phyloP scores from a whole-genome alignment of 768 basidiomycete species.

The Tylopilus sp. region DNA sequence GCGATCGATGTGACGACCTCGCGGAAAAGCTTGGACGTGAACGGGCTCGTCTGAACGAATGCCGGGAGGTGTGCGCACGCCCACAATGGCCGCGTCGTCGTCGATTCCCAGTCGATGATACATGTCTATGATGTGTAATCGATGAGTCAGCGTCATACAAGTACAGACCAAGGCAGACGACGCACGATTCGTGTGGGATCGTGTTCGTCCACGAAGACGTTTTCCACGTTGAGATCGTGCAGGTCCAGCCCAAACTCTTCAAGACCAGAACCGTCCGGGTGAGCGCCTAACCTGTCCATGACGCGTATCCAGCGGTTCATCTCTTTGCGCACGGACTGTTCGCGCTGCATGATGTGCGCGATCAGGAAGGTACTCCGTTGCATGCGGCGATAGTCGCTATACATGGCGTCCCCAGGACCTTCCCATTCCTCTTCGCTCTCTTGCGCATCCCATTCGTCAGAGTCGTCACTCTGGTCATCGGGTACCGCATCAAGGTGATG shows the following conservation, averaged over 20 bases:
- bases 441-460: conserved; percentile 75
- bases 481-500: conserved; percentile 65
- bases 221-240: conserved; percentile 83
- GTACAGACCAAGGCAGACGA: neutral
- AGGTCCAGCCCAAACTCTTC: conserved; percentile 81
- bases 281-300: conserved; percentile 55
- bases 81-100: conserved; percentile 85
- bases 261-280: conserved; percentile 26
- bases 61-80: conserved; percentile 79
- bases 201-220: conserved; percentile 72
- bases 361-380: conserved; percentile 77
- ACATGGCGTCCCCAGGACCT: conserved; percentile 74
- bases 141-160: neutral
- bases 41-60: conserved; percentile 74
- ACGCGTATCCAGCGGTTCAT: conserved; percentile 67
- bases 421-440: conserved; percentile 77
- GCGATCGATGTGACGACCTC: conserved; percentile 54
- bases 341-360: conserved; percentile 62
- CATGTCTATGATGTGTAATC: conserved; percentile 52
- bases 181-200: conserved; percentile 71
- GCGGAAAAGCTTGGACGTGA: conserved; percentile 69
- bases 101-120: conserved; percentile 89
- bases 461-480: conserved; percentile 71
- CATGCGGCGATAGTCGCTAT: conserved; percentile 78
- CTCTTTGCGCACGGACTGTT: conserved; percentile 61